phyloP scores from a whole-genome alignment of 2,329 filamentous ascomycete genomes.

The Penicillium janthinellum region DNA sequence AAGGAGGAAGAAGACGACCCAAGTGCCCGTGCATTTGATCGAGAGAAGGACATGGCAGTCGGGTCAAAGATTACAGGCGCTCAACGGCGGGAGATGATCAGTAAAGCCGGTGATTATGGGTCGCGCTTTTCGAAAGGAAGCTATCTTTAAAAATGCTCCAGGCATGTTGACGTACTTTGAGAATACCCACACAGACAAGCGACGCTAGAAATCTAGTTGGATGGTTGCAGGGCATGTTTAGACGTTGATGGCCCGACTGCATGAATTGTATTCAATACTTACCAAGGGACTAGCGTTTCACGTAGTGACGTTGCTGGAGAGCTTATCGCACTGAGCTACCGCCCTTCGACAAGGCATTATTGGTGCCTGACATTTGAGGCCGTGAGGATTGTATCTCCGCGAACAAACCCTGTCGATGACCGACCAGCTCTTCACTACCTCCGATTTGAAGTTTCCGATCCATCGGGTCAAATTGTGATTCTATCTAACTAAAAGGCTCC shows the following conservation, averaged over 20 bases:
- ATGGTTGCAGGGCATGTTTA: not conserved
- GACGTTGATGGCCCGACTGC: not conserved
- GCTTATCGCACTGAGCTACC: too few relatives aligned
- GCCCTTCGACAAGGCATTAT: not conserved
- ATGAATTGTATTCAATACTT: too few relatives aligned
- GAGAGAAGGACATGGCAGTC: slow-evolving; percentile 88
- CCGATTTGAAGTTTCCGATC: not conserved
- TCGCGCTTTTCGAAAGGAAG: slow-evolving; percentile 76
- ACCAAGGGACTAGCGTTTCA: too few relatives aligned
- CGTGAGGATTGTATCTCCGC: not conserved
- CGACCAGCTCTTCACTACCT: not conserved
- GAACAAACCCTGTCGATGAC: not conserved
- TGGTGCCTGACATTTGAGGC: not conserved
- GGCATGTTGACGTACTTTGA: not conserved
- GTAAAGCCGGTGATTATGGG: slow-evolving; percentile 77
- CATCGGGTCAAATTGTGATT: not conserved
- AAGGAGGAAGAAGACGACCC: slow-evolving; percentile 83
- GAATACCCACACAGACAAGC: not conserved
- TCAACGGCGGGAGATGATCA: slow-evolving; percentile 77
- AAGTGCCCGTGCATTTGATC: slow-evolving; percentile 83
- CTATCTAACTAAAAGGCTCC: not conserved
- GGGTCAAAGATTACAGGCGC: slow-evolving; percentile 70
- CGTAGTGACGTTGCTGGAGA: too few relatives aligned
- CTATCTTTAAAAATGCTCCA: slow-evolving; percentile 45
- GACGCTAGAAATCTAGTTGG: not conserved